A percentile compares a stretch with the other conserved stretches of the same genome.
Conservation (phyloP, 1,284 basidiomycete species). For the Ceraceosorus bombacis region DNA sequence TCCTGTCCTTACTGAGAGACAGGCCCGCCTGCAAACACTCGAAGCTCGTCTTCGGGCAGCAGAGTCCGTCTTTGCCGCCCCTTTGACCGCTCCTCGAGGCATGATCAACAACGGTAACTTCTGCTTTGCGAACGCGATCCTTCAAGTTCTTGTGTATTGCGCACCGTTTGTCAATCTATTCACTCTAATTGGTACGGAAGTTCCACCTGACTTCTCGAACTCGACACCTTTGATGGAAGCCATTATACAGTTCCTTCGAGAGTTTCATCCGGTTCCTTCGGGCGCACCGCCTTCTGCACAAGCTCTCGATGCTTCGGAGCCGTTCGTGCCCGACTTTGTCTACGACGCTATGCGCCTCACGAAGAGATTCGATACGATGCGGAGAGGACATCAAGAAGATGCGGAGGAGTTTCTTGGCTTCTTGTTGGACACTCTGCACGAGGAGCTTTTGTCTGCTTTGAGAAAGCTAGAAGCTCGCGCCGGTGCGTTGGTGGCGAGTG, state of each 20-base stretch:
- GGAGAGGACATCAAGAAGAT: constrained; percentile 91
- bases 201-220: constrained; percentile 52
- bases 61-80: constrained; percentile 34
- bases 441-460: constrained; percentile 70
- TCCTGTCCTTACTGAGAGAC: not conserved
- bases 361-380: constrained; percentile 86
- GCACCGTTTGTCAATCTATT: constrained; percentile 76
- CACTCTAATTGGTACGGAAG: constrained; percentile 59
- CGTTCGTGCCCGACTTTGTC: constrained; percentile 80
- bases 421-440: constrained; percentile 88
- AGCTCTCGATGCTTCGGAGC: constrained; percentile 37
- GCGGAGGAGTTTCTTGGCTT: constrained; percentile 98
- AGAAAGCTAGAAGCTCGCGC: constrained; percentile 35
- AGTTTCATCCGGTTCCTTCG: constrained; percentile 55
- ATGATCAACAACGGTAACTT: constrained; percentile 92
- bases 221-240: constrained; percentile 75
- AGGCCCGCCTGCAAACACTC: constrained; percentile 15
- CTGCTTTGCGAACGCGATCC: constrained; percentile 90
- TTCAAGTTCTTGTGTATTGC: constrained; percentile 85
- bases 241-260: constrained; percentile 66
- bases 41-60: constrained; percentile 24
- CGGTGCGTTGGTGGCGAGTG: constrained; percentile 6
- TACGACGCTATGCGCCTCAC: constrained; percentile 94
- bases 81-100: constrained; percentile 64
- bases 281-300: not conserved